Evolutionary conservation across 192 early-diverging fungal genomes (phyloP).

Genomic region (Linnemannia exigua): DNA sequence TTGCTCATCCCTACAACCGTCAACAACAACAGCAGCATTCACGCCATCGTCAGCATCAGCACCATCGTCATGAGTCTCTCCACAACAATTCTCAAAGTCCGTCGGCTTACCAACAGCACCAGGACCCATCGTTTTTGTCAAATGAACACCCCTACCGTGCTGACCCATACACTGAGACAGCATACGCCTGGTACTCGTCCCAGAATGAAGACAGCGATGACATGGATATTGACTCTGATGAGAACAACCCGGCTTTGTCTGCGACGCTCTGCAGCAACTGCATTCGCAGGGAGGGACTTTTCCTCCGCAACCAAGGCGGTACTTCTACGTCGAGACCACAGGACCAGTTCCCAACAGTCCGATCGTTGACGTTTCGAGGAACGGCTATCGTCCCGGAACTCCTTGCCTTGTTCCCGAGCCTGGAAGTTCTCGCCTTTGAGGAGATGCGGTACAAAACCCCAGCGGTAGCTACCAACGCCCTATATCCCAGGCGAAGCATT

Average conservation of each 20-base stretch:
- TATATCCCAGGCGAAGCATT: background rate
- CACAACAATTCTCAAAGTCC: background rate
- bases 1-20: background rate
- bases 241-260: background rate
- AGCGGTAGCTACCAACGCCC: background rate
- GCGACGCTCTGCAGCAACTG: background rate
- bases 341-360: constrained; percentile 22
- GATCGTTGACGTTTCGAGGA: constrained; percentile 32
- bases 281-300: background rate
- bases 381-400: constrained; percentile 23
- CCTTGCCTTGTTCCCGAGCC: constrained; percentile 23
- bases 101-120: too few relatives aligned
- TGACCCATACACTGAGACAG: background rate
- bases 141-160: background rate
- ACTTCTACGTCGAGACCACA: background rate
- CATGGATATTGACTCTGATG: background rate
- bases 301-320: background rate
- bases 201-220: background rate
- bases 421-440: constrained; percentile 21
- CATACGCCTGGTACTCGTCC: background rate
- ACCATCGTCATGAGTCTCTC: background rate
- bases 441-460: background rate
- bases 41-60: background rate
- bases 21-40: background rate
- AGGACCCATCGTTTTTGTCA: background rate